Conservation (phyloP, 2,329 filamentous ascomycete genomes). For the Zymoseptoria pseudotritici region DNA sequence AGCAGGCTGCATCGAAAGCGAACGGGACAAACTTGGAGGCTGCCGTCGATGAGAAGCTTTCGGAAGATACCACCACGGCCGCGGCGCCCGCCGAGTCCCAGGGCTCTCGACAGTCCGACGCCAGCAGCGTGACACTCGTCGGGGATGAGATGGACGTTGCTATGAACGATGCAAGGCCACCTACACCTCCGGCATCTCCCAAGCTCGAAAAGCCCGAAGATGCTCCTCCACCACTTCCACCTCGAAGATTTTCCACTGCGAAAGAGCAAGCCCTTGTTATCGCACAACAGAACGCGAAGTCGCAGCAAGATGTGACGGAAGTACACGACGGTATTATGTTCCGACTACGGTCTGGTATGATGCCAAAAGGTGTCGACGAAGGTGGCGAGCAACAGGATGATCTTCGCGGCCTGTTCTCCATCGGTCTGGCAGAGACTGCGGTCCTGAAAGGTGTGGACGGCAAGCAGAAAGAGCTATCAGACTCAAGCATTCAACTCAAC, state of each 20-base stretch:
- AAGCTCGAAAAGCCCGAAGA: constrained; percentile 36
- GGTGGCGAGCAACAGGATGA: constrained; percentile 70
- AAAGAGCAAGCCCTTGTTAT: constrained; percentile 35
- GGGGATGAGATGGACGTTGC: constrained; percentile 14
- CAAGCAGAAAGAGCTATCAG: constrained; percentile 21
- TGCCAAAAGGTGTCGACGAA: constrained; percentile 55
- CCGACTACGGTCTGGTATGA: constrained; percentile 82
- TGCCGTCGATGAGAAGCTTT: constrained; percentile 15
- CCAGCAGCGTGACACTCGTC: constrained; percentile 22
- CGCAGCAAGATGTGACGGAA: constrained; percentile 90
- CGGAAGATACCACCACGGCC: constrained; percentile 1
- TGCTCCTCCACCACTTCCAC: constrained; percentile 49
- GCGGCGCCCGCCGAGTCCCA: not conserved
- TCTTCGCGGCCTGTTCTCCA: constrained; percentile 25
- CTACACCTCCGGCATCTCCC: constrained; percentile 27
- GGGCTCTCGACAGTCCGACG: constrained; percentile 11
- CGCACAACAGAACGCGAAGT: constrained; percentile 49
- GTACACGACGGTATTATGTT: constrained; percentile 90
- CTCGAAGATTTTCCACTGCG: constrained; percentile 21
- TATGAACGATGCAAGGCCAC: constrained; percentile 19
- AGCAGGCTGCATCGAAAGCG: constrained; percentile 4
- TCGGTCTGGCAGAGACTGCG: constrained; percentile 16
- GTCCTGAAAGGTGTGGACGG: constrained; percentile 14
- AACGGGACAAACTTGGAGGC: constrained; percentile 3
- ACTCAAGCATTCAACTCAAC: constrained; percentile 58